These are phyloP conservation scores for Huntiella savannae DNA, from an alignment of 2,329 filamentous ascomycete genomes.

Conservation along the genomic window DNA sequence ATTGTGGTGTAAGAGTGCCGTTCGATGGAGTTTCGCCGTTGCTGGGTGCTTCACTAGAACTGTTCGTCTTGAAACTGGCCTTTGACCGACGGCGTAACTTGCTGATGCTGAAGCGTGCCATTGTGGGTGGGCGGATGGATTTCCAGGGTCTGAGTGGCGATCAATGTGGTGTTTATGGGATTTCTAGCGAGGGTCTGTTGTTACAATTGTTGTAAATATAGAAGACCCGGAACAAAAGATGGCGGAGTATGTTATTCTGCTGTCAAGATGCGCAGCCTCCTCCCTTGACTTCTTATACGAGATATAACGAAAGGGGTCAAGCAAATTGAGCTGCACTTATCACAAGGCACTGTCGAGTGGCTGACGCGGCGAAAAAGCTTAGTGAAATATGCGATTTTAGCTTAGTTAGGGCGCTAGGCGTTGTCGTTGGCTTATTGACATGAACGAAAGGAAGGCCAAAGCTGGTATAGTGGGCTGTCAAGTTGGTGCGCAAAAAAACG, in stretches of 20 bases:
- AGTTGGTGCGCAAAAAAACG: no score
- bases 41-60: conserved; percentile 38
- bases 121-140: neutral
- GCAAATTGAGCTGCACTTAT: neutral
- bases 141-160: conserved; percentile 18
- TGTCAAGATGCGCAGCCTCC: neutral
- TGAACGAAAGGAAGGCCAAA: no score
- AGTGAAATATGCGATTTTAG: neutral
- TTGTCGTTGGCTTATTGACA: no score
- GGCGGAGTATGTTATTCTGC: neutral
- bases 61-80: conserved; percentile 50
- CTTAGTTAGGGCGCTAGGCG: no score
- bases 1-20: conserved; percentile 57
- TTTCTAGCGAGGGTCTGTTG: neutral
- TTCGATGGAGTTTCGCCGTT: conserved; percentile 43
- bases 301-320: neutral
- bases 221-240: neutral
- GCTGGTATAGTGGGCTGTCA: no score
- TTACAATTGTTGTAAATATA: neutral
- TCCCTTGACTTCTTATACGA: no score
- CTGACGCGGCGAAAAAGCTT: conserved; percentile 2
- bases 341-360: conserved; percentile 1
- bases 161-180: conserved; percentile 43
- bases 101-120: conserved; percentile 27
- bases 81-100: conserved; percentile 59